phyloP scores from a whole-genome alignment of 768 basidiomycete species.

The Tephrocybe sp. region DNA sequence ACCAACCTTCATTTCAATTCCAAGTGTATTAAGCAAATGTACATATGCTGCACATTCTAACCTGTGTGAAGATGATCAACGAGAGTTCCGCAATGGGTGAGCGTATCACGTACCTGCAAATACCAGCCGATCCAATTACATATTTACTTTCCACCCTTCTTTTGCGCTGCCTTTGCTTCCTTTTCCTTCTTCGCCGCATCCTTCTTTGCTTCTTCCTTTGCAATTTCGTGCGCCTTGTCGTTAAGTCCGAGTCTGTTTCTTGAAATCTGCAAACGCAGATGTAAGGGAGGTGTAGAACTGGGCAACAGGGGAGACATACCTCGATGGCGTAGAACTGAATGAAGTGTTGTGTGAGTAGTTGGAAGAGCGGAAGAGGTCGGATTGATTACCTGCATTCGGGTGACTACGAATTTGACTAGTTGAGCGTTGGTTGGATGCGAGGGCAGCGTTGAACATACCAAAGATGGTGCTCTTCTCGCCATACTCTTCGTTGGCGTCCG shows the following conservation, averaged over 20 bases:
- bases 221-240: conserved; percentile 79
- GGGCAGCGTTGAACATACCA: conserved; percentile 43
- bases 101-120: too few relatives aligned
- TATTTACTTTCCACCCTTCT: conserved; percentile 21
- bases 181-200: conserved; percentile 60
- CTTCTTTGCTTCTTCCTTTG: conserved; percentile 70
- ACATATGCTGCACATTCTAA: neutral
- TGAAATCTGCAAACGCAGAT: conserved; percentile 59
- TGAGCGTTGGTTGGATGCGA: conserved; percentile 3
- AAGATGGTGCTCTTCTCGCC: conserved; percentile 93
- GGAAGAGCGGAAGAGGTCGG: conserved; percentile 1
- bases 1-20: neutral
- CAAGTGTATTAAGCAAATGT: neutral
- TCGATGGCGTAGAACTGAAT: conserved; percentile 89
- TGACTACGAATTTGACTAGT: conserved; percentile 39
- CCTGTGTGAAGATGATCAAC: neutral
- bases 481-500: conserved; percentile 78
- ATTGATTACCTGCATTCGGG: conserved; percentile 62
- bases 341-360: neutral
- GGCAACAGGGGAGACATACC: conserved; percentile 35
- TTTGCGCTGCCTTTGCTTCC: conserved; percentile 32
- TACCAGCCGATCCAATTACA: neutral
- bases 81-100: neutral
- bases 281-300: neutral
- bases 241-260: conserved; percentile 92